Base-by-base conservation (phyloP, 495 filamentous ascomycete species). In the Cudoniella acicularis region DNA sequence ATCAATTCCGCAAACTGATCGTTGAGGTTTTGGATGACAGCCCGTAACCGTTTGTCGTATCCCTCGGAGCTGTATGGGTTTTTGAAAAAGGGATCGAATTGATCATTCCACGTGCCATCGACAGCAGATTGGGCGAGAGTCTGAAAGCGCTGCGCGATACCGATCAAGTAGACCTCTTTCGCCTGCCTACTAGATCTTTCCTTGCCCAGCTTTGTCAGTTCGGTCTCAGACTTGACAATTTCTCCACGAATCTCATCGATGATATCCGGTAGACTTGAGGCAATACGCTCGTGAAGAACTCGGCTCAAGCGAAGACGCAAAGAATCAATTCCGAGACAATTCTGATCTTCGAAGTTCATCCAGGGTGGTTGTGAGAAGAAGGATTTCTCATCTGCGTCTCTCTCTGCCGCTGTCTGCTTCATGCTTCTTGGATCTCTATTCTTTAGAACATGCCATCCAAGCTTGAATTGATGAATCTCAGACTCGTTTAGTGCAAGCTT, bases 401-500 rank as follows among this genome's bases (percentile, higher is more conserved):
- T 4, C 4, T 4, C 30, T 13, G 4, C 30, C 30, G 13, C 13
- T 6, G 13, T 6, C 4, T 4, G 6, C 4, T 36, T 36, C 30
- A 4, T 36, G 4, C 6, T 36, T 13, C 13, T 36, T 6, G 4
- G 13, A 13, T 36, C 30, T 36, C 13, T 4, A 61, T 87, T 88
- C 18, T 76, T 78, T 16, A 90, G 66, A 0, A 83, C 79, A 62
- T 88, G 83, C 84, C 84, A 88, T 4, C 84, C 85, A 0, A 87
- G 74, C 26, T 75, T 66, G 53, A 89, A 76, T 11, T 60, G 61
- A n/a, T n/a, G n/a, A n/a, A n/a, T n/a, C n/a, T 82, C 70, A 49
- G 86, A 74, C 20, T 79, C 64, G 52, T 88, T 88, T 27, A 65
- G 59, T 0, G 68, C 69, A 0, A 73, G 59, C 11, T 56, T 53